Evolutionary conservation across 306 rosid genomes (phyloP).

Genomic region (Dicorynia guianensis): DNA sequence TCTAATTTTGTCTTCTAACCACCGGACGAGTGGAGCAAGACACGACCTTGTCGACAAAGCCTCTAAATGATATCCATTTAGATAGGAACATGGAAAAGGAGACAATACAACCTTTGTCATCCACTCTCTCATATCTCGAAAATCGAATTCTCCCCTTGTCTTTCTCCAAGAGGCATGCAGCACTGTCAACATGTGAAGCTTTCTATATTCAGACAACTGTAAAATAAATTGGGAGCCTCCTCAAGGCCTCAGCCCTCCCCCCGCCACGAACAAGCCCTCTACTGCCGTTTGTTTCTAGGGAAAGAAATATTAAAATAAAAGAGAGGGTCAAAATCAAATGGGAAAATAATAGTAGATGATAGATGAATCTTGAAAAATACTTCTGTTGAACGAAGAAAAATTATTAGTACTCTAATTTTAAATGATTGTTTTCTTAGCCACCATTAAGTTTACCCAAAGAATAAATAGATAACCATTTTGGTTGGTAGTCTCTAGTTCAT

Average conservation of each 20-base stretch:
- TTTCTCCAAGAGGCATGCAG: no score
- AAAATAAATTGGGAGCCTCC: slow-evolving; percentile 30
- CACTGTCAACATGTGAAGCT: slow-evolving; percentile 27
- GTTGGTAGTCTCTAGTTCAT: slow-evolving; percentile 3
- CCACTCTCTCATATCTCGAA: slow-evolving; percentile 52
- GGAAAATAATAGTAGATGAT: slow-evolving; percentile 4
- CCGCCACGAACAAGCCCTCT: neutral
- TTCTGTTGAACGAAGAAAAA: no score
- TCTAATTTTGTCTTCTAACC: slow-evolving; percentile 63
- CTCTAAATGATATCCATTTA: slow-evolving; percentile 37
- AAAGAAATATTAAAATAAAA: neutral
- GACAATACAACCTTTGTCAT: slow-evolving; percentile 61
- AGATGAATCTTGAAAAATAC: no score
- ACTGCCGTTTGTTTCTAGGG: neutral
- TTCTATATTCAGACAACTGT: slow-evolving; percentile 36
- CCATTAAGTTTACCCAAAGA: no score
- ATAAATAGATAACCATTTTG: neutral
- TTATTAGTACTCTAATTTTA: no score
- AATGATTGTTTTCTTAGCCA: no score
- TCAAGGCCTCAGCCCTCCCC: neutral
- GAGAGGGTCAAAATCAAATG: slow-evolving; percentile 29
- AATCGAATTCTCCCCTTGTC: slow-evolving; percentile 7
- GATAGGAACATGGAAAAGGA: slow-evolving; percentile 55
- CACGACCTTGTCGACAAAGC: slow-evolving; percentile 67
- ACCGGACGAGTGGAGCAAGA: slow-evolving; percentile 61